These are phyloP conservation scores for Nemania sp. DNA, from an alignment of 2,329 filamentous ascomycete species.

Conservation along the genomic window DNA sequence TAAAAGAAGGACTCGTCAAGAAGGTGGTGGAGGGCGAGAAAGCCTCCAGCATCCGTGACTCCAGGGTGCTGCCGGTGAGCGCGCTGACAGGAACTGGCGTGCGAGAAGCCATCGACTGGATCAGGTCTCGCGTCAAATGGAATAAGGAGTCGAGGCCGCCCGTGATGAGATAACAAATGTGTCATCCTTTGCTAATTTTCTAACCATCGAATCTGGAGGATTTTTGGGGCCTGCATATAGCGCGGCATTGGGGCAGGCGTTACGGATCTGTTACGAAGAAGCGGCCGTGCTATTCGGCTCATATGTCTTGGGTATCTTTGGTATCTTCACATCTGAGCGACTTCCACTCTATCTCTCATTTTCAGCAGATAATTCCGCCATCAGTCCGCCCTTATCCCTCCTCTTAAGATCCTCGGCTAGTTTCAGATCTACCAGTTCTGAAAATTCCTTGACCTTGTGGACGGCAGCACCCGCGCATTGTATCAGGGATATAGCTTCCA, in stretches of 20 bases:
- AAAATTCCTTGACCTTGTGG: slow-evolving; percentile 79
- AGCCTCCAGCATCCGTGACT: slow-evolving; percentile 82
- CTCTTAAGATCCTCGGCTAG: slow-evolving; percentile 77
- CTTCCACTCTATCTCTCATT: slow-evolving; percentile 69
- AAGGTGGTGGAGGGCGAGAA: slow-evolving; percentile 95
- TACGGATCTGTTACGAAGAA: slow-evolving; percentile 23
- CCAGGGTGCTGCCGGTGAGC: slow-evolving; percentile 85
- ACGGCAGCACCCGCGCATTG: slow-evolving; percentile 75
- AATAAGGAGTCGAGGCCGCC: slow-evolving; percentile 93
- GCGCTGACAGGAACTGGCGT: slow-evolving; percentile 89
- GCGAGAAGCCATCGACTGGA: slow-evolving; percentile 94
- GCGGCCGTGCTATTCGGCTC: slow-evolving; percentile 22
- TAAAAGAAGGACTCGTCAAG: slow-evolving; percentile 95
- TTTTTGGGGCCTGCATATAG: slow-evolving; percentile 33
- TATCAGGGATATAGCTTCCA: slow-evolving; percentile 79
- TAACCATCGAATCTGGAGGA: slow-evolving; percentile 25
- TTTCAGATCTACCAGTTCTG: slow-evolving; percentile 70
- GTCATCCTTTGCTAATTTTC: slow-evolving; percentile 8
- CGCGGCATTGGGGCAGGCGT: slow-evolving; percentile 36
- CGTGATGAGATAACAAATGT: slow-evolving; percentile 71
- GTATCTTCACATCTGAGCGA: slow-evolving; percentile 19
- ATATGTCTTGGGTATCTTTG: slow-evolving; percentile 44
- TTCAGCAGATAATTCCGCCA: slow-evolving; percentile 78
- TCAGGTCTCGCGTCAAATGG: slow-evolving; percentile 89
- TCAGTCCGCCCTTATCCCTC: slow-evolving; percentile 76